These are phyloP conservation scores for Lophiostoma macrostomum DNA, from an alignment of 495 filamentous ascomycete genomes.

Conservation along the genomic window DNA sequence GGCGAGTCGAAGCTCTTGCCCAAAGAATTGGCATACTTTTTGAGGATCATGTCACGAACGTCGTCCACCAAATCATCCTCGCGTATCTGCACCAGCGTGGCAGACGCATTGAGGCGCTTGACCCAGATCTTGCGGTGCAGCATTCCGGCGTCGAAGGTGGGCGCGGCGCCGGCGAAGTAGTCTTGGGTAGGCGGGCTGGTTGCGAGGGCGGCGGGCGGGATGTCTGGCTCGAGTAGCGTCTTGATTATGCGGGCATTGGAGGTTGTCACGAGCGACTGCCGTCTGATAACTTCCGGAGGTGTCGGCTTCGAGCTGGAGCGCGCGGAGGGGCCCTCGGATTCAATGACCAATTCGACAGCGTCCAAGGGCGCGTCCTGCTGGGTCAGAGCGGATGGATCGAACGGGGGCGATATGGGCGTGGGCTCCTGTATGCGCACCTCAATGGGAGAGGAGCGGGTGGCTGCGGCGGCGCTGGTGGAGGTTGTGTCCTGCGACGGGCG, in stretches of 20 bases:
- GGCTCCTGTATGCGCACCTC: conserved; percentile 29
- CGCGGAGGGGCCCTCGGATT: not conserved
- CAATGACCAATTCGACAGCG: not conserved
- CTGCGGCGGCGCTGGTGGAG: conserved; percentile 13
- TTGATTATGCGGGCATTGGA: conserved; percentile 34
- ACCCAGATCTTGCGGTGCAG: conserved; percentile 89
- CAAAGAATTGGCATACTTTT: conserved; percentile 89
- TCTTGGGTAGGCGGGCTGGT: conserved; percentile 10
- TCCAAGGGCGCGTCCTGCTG: not conserved
- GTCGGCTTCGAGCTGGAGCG: conserved; percentile 9
- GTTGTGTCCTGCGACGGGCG: conserved; percentile 3
- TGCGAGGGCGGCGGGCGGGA: not conserved
- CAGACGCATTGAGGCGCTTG: conserved; percentile 74
- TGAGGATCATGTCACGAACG: conserved; percentile 85
- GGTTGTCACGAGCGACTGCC: conserved; percentile 31
- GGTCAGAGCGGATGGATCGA: conserved; percentile 1
- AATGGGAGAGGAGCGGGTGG: not conserved
- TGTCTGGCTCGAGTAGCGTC: conserved; percentile 26
- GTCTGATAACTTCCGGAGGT: conserved; percentile 18
- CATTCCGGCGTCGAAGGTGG: conserved; percentile 47
- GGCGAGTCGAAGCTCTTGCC: conserved; percentile 86
- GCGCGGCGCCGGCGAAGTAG: conserved; percentile 20
- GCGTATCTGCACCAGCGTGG: conserved; percentile 79
- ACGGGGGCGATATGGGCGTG: conserved; percentile 21
- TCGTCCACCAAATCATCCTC: conserved; percentile 94